Conservation (phyloP, 176 grass and related monocot species). For the Eleusine indica region DNA sequence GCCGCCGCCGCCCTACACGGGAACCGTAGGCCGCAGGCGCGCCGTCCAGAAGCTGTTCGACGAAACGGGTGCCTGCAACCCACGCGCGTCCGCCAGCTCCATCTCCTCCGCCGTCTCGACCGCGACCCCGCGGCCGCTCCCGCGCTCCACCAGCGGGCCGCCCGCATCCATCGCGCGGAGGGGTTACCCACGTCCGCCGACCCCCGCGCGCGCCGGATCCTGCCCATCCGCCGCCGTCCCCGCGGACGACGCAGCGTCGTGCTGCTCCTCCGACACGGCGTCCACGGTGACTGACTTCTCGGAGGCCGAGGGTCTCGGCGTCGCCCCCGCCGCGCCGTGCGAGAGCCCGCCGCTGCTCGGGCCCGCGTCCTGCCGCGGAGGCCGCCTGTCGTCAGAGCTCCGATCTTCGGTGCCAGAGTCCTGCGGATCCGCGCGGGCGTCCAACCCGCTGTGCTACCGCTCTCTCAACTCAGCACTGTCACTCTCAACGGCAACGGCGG, state of each 20-base stretch:
- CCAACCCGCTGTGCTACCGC: slow-evolving; percentile 67
- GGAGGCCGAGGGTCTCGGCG: slow-evolving; percentile 41
- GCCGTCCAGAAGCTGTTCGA: slow-evolving; percentile 76
- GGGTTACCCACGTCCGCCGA: slow-evolving; percentile 46
- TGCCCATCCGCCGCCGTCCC: slow-evolving; percentile 22
- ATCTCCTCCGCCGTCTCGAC: neutral
- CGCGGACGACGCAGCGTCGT: slow-evolving; percentile 32
- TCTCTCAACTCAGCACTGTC: slow-evolving; percentile 76
- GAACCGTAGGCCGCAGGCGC: slow-evolving; percentile 44
- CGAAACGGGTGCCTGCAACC: slow-evolving; percentile 40
- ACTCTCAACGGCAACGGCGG: slow-evolving; percentile 32
- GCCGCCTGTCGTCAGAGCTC: slow-evolving; percentile 52
- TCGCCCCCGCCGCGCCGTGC: slow-evolving; percentile 40
- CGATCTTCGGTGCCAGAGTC: slow-evolving; percentile 74
- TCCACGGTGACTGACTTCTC: slow-evolving; percentile 56
- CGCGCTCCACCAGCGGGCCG: slow-evolving; percentile 40
- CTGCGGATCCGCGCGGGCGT: slow-evolving; percentile 44
- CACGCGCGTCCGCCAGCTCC: slow-evolving; percentile 24
- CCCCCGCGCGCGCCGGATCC: slow-evolving; percentile 50
- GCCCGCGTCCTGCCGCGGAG: slow-evolving; percentile 42
- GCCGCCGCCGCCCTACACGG: slow-evolving; percentile 8
- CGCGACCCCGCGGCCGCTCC: slow-evolving; percentile 27
- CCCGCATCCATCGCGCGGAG: slow-evolving; percentile 7
- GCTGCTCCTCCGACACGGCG: slow-evolving; percentile 47
- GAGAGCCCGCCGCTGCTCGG: slow-evolving; percentile 75